phyloP scores from a whole-genome alignment of 345 rosid species.

The Bruguiera sexangula region DNA sequence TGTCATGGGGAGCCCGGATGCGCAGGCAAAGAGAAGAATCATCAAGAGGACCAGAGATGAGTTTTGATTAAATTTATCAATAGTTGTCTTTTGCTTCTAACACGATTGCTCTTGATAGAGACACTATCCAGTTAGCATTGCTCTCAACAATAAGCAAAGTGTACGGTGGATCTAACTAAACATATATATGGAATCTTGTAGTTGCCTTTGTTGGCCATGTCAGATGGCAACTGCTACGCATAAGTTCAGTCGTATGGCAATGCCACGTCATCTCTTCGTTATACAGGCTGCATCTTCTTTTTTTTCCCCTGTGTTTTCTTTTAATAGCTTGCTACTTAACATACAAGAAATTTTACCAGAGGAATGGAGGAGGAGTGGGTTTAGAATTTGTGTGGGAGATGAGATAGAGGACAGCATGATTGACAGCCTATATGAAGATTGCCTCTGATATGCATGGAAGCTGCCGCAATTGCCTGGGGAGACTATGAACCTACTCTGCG shows the following conservation, averaged over 20 bases:
- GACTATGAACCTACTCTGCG: no score
- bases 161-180: background rate
- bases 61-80: background rate
- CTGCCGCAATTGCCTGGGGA: no score
- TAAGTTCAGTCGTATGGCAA: background rate
- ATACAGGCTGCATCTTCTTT: no score
- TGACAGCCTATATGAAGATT: no score
- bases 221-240: background rate
- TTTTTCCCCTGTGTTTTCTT: no score
- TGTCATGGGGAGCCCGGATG: conserved; percentile 93
- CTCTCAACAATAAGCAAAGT: background rate
- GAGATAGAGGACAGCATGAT: no score
- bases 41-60: conserved; percentile 10
- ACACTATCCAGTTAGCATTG: background rate
- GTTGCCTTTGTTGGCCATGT: background rate
- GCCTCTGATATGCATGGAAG: no score
- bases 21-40: conserved; percentile 51
- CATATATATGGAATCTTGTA: background rate
- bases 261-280: no score
- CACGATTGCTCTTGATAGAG: background rate
- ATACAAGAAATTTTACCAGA: no score
- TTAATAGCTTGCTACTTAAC: no score
- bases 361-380: no score
- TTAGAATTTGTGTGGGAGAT: no score
- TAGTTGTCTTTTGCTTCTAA: background rate